Conservation (phyloP, 1,284 basidiomycete species). For the Xerocomus minutiporus region DNA sequence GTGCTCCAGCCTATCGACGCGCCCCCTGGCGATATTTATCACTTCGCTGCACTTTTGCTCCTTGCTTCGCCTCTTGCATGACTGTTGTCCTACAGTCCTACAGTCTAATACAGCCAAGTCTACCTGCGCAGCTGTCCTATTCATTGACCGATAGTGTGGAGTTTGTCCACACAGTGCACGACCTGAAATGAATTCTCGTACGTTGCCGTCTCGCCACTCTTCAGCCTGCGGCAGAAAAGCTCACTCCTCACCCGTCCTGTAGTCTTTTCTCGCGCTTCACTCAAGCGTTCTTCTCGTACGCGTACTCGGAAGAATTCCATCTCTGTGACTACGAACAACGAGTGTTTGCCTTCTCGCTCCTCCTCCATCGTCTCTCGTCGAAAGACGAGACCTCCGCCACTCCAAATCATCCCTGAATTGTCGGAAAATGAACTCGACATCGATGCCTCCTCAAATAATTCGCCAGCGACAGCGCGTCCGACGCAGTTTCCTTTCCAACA, state of each 20-base stretch:
- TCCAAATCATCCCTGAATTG: slow-evolving; percentile 31
- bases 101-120: not conserved
- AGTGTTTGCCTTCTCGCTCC: slow-evolving; percentile 6
- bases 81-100: not conserved
- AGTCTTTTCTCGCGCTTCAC: slow-evolving; percentile 25
- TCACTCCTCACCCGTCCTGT: not conserved
- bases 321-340: slow-evolving; percentile 8
- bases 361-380: slow-evolving; percentile 5
- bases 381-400: slow-evolving; percentile 27
- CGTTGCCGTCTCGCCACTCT: slow-evolving; percentile 1
- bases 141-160: not conserved
- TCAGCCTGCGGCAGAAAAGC: not conserved
- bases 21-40: slow-evolving; percentile 19
- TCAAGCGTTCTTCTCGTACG: slow-evolving; percentile 24
- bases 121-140: not conserved
- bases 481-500: slow-evolving; percentile 1
- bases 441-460: slow-evolving; percentile 3
- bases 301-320: slow-evolving; percentile 19
- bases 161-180: slow-evolving; percentile 3
- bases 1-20: slow-evolving; percentile 8
- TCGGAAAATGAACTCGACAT: slow-evolving; percentile 20
- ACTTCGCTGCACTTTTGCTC: not conserved
- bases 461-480: slow-evolving; percentile 26
- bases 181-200: slow-evolving; percentile 22
- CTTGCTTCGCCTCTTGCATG: slow-evolving; percentile 7